Evolutionary conservation across 1,284 basidiomycete species (phyloP), one percentile per base, ranked within the genome.

Genomic region (Anthracocystis walkeri): DNA sequence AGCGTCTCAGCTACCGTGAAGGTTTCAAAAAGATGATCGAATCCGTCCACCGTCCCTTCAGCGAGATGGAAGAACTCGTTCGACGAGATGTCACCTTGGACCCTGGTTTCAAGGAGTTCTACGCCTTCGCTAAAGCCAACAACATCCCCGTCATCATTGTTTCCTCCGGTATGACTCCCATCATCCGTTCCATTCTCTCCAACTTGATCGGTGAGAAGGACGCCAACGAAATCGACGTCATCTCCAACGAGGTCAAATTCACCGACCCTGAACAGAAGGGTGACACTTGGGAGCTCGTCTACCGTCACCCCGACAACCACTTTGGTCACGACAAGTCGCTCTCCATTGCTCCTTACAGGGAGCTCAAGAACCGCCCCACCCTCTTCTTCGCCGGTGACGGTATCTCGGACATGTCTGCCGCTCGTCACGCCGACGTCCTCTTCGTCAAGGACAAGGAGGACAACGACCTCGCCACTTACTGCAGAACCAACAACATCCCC

Each of bases 91-190:
- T 84, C 51, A 80, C 68, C 29, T 77, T 84, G 31, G 83, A 84
- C 75, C 83, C 83, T n/a, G 80, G 80, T 23, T 84, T 84, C 83
- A 84, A 84, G 66, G 81, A 82, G 42, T 84, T 84, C 76, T 80
- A 84, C 66, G 75, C 78, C 29, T 84, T 77, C 49, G 81, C 81
- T 42, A 84, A 84, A 69, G 70, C 65, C 51, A 66, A 82, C 78
- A 72, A 84, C 66, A 78, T 84, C 49, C 83, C 83, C 52, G 79
- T 84, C 65, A 79, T 84, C 58, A 78, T 84, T 33, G 82, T 84
- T 41, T 84, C 82, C 29, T 82, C 81, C 23, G 83, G 83, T 52
- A 84, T 84, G 83, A 77, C 70, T 10, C 83, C 83, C 54, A 84
- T 84, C 73, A 80, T 84, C 57, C 83, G 83, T 18, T 61, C 67